phyloP scores from a whole-genome alignment of 2,329 filamentous ascomycete species.

The Beauveria asiatica region DNA sequence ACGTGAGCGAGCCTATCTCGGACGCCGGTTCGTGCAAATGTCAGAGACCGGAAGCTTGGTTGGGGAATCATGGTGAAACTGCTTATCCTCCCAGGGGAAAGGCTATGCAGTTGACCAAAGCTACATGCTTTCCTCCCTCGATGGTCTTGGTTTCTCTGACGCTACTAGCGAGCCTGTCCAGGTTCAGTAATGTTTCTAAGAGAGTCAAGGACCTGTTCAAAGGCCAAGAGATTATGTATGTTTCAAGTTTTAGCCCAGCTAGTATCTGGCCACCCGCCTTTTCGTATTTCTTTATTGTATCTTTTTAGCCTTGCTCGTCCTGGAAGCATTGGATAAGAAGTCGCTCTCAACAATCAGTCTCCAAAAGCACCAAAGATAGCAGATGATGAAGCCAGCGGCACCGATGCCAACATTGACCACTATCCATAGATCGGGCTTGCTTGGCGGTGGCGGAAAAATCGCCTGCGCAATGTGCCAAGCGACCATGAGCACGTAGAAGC shows the following conservation, averaged over 20 bases:
- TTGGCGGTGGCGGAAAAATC: constrained; percentile 55
- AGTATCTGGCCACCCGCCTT: not conserved
- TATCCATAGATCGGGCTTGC: constrained; percentile 90
- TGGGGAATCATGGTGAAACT: too few relatives aligned
- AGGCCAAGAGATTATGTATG: not conserved
- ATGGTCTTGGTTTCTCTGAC: not conserved
- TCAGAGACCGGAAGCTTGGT: not conserved
- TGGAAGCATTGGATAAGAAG: constrained; percentile 27
- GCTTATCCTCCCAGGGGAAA: too few relatives aligned
- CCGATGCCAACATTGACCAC: constrained; percentile 85
- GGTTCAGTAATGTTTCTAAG: not conserved
- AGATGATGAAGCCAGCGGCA: constrained; percentile 73
- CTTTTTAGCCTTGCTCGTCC: constrained; percentile 26
- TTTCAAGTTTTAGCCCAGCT: not conserved
- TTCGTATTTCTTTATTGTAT: constrained; percentile 22
- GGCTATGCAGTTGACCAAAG: too few relatives aligned
- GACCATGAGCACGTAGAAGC: constrained; percentile 70
- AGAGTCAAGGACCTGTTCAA: not conserved
- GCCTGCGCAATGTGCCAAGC: constrained; percentile 73
- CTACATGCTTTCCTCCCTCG: too few relatives aligned
- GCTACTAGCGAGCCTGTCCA: not conserved
- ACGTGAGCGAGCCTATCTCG: not conserved
- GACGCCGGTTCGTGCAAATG: not conserved
- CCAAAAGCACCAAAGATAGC: constrained; percentile 87
- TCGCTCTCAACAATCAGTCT: constrained; percentile 54